Conservation (phyloP, 164 flowering plant genomes). For the Cinnamomum chago region DNA sequence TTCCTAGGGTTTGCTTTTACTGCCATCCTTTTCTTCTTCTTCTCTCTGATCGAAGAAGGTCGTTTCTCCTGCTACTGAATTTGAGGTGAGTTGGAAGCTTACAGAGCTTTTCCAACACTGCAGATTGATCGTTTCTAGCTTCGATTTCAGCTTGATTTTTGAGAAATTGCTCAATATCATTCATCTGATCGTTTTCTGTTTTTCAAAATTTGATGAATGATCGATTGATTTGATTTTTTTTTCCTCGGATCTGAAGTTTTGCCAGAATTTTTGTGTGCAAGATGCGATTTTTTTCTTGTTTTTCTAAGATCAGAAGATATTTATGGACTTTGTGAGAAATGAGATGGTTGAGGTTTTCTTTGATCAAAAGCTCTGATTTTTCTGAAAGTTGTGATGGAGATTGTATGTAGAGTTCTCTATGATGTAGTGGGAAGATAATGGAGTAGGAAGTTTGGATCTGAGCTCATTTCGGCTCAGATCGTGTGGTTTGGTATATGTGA, state of each 20-base stretch:
- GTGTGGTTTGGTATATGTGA: neutral
- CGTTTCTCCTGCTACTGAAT: neutral
- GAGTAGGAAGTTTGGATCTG: neutral
- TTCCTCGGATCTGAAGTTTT: neutral
- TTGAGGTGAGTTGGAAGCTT: constrained; percentile 6
- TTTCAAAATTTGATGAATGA: too few species aligned
- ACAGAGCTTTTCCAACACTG: neutral
- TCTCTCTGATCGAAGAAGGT: neutral
- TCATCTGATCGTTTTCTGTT: too few species aligned
- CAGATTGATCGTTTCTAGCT: too few species aligned
- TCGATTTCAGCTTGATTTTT: too few species aligned
- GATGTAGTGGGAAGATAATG: neutral
- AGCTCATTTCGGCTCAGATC: neutral
- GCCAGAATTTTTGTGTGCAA: neutral
- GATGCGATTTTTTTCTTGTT: neutral
- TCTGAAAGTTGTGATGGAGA: neutral
- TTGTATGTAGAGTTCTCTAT: neutral
- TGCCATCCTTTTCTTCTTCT: neutral
- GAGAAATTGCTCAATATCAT: too few species aligned
- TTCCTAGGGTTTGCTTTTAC: neutral
- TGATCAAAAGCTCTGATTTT: too few species aligned
- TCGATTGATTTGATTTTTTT: neutral
- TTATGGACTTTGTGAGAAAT: too few species aligned
- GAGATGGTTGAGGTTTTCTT: too few species aligned
- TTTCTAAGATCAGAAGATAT: too few species aligned